Conservation (phyloP, 129 eudicot genomes). For the Mikania micrantha region DNA sequence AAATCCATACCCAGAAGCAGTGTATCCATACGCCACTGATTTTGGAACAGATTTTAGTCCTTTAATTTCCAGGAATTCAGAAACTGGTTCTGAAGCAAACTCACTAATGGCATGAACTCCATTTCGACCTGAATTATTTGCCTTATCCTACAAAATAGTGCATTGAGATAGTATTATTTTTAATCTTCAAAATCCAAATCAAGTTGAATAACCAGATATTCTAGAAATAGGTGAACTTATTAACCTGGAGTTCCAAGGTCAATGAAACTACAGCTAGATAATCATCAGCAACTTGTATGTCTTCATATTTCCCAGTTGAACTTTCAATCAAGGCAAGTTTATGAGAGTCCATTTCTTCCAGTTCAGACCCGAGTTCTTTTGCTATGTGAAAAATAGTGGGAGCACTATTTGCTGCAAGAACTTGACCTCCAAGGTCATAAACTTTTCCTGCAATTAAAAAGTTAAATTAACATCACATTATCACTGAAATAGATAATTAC, state of each 20-base stretch:
- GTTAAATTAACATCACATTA: background rate
- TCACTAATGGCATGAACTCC: constrained; percentile 77
- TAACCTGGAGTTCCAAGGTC: constrained; percentile 77
- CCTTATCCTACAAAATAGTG: constrained; percentile 50
- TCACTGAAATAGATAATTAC: background rate
- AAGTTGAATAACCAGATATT: background rate
- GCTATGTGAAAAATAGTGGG: constrained; percentile 69
- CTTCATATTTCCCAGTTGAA: constrained; percentile 56
- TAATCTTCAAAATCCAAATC: background rate
- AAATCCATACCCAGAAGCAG: constrained; percentile 81
- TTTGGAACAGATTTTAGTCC: constrained; percentile 64
- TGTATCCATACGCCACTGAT: constrained; percentile 71
- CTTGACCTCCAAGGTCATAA: constrained; percentile 92
- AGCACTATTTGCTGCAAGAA: constrained; percentile 80
- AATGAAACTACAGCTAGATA: constrained; percentile 65
- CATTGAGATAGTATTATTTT: background rate
- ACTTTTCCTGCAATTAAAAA: constrained; percentile 43
- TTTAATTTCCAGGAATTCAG: constrained; percentile 50
- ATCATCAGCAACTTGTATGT: constrained; percentile 71
- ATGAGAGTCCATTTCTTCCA: constrained; percentile 70
- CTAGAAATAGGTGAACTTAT: background rate
- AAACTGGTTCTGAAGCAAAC: constrained; percentile 55
- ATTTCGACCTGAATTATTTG: constrained; percentile 56
- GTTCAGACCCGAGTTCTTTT: constrained; percentile 55
- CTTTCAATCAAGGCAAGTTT: constrained; percentile 68